Evolutionary conservation across 2,329 filamentous ascomycete species (phyloP).

Genomic region (Neodidymelliopsis sp.): DNA sequence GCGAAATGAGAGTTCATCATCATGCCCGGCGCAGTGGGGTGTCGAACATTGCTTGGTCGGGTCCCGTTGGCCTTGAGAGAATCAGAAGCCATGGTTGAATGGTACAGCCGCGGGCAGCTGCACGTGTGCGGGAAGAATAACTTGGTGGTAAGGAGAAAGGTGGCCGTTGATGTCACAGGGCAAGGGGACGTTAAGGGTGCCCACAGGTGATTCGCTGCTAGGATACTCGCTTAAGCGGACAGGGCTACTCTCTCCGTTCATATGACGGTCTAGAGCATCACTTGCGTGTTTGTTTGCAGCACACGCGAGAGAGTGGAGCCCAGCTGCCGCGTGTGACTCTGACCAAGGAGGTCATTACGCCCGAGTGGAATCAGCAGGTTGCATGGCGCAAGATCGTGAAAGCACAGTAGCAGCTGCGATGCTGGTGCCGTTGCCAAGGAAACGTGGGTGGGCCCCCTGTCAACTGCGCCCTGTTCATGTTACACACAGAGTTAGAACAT

Average conservation of each 20-base stretch:
- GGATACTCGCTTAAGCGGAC: conserved; percentile 40
- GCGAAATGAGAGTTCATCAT: conserved; percentile 84
- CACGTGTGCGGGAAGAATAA: conserved; percentile 45
- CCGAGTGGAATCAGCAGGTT: conserved; percentile 1
- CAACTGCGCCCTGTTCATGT: conserved; percentile 1
- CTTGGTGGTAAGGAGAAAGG: conserved; percentile 39
- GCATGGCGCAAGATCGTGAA: conserved; percentile 1
- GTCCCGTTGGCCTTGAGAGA: conserved; percentile 45
- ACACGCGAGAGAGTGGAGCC: conserved; percentile 4
- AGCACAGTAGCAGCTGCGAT: conserved; percentile 4
- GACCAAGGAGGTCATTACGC: conserved; percentile 12
- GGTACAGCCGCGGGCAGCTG: conserved; percentile 33
- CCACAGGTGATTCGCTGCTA: conserved; percentile 39
- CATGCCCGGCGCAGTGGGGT: conserved; percentile 53
- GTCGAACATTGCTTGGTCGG: conserved; percentile 47
- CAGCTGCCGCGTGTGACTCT: conserved; percentile 10
- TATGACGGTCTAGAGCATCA: conserved; percentile 40
- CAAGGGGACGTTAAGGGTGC: conserved; percentile 31
- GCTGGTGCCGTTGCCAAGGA: conserved; percentile 14
- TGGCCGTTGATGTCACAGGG: conserved; percentile 50
- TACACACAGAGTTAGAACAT: no score
- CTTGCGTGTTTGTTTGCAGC: conserved; percentile 16
- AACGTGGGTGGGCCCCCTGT: conserved; percentile 10
- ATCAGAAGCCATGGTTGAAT: conserved; percentile 40
- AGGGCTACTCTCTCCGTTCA: conserved; percentile 33